Evolutionary conservation across 2,329 filamentous ascomycete genomes (phyloP).

Genomic region (Fusarium nelsonii): DNA sequence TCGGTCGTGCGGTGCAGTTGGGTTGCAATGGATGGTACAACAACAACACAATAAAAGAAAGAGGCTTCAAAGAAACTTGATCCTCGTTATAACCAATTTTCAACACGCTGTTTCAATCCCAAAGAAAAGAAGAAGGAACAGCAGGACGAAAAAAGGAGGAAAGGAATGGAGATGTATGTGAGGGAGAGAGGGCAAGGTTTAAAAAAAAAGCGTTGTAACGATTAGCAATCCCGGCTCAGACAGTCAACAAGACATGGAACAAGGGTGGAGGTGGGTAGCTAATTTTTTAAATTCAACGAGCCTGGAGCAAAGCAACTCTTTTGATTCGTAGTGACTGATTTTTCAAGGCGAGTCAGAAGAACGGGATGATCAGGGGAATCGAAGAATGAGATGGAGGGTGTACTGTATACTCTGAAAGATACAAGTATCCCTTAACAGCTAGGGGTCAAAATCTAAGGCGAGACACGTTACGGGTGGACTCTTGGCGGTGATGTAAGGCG

Average conservation of each 20-base stretch:
- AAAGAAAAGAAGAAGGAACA: constrained; percentile 7
- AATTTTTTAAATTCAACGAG: not conserved
- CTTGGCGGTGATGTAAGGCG: constrained; percentile 29
- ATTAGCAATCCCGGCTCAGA: constrained; percentile 42
- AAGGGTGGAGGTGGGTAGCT: constrained; percentile 15
- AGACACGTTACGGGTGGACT: constrained; percentile 23
- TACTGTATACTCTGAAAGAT: constrained; percentile 1
- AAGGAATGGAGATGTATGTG: constrained; percentile 23
- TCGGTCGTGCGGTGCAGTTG: constrained; percentile 11
- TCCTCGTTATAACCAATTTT: not conserved
- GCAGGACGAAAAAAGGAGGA: constrained; percentile 4
- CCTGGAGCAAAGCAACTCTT: not conserved
- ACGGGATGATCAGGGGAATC: constrained; percentile 38
- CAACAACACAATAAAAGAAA: constrained; percentile 1
- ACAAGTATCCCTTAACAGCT: constrained; percentile 21
- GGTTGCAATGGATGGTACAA: constrained; percentile 21
- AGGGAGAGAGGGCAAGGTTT: constrained; percentile 17
- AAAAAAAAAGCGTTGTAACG: constrained; percentile 34
- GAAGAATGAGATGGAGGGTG: constrained; percentile 10
- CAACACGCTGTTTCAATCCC: constrained; percentile 11
- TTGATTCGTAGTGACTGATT: not conserved
- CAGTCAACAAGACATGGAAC: constrained; percentile 15
- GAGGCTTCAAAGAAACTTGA: not conserved
- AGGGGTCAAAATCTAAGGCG: not conserved
- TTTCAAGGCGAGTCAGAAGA: constrained; percentile 29